Evolutionary conservation across 2,329 filamentous ascomycete genomes (phyloP), one percentile per base, ranked within the genome.

Genomic region (Diplodia seriata): DNA sequence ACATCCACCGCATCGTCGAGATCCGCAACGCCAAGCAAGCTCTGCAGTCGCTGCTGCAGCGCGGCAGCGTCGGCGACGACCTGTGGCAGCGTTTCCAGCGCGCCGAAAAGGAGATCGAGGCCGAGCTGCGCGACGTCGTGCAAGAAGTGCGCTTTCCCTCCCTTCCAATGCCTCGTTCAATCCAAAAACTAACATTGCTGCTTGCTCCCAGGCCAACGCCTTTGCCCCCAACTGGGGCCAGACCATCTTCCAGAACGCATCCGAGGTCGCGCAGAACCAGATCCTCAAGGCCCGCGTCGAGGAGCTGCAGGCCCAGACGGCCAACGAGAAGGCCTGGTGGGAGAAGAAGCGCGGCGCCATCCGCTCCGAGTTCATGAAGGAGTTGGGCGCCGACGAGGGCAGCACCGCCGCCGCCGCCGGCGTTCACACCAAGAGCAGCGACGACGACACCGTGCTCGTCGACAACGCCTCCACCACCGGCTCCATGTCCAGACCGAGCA

Each of bases 81-180:
- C 81, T 99, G 73, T 97, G 93, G 91, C 92, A 97, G 83, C 86
- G 94, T 49, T 97, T 98, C 80, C 81, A 90, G 80, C 87, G 93
- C 62, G 95, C 94, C 0, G 95, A 99, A 86, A 94, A 96, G 83
- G 95, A 99, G 81, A 96, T 98, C 85, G 94, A 99, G 82, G 92
- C 93, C 72, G 95, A 99, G 81, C 85, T 99, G 70, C 88, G 92
- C 74, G 95, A 99, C 80, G 94, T 98, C 29, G 93, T 98, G 40
- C 87, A 89, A 74, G 94, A 98, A 89, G 93, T 96, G 79, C 70
- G 85, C 73, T 47, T 26, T 20, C 11, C 11, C 31, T 33, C 33
- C 29, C 31, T 23, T 2, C 8, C 38, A 11, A 14, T 33, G 14
- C 18, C 9, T 3, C 2, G 11, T 36, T 11, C 36, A n/a, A n/a